These are phyloP conservation scores for Pseudogymnoascus destructans DNA, from an alignment of 2,329 filamentous ascomycete species.

Conservation along the genomic window DNA sequence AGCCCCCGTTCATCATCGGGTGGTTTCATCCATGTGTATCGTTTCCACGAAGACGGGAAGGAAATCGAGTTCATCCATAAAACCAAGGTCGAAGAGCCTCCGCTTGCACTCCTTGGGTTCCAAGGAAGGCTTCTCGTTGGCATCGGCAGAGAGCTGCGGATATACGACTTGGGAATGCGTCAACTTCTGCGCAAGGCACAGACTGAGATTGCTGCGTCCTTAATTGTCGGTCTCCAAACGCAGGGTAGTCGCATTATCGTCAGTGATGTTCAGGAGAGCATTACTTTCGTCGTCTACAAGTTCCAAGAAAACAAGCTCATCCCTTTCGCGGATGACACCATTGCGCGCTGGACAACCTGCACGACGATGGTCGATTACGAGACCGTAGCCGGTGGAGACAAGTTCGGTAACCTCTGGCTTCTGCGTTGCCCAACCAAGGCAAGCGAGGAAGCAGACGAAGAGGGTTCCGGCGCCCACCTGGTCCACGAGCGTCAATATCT, in stretches of 20 bases:
- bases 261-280: conserved; percentile 82
- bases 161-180: conserved; percentile 88
- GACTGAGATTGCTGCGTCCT: conserved; percentile 60
- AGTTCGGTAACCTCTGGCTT: conserved; percentile 94
- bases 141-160: conserved; percentile 64
- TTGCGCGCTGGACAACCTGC: conserved; percentile 82
- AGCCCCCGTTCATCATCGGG: conserved; percentile 62
- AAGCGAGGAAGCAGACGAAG: conserved; percentile 82
- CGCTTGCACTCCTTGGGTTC: conserved; percentile 81
- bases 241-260: conserved; percentile 86
- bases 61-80: conserved; percentile 93
- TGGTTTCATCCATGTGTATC: conserved; percentile 86
- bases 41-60: conserved; percentile 74
- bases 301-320: conserved; percentile 82
- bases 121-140: conserved; percentile 83
- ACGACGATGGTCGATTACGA: conserved; percentile 96
- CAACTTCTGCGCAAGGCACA: conserved; percentile 88
- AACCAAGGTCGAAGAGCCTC: conserved; percentile 80
- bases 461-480: conserved; percentile 81
- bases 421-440: conserved; percentile 76
- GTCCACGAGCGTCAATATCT: conserved; percentile 82
- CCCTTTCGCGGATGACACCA: conserved; percentile 80
- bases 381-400: conserved; percentile 86
- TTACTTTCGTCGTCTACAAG: conserved; percentile 91
- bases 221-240: conserved; percentile 81